Evolutionary conservation across 148 eudicot genomes (phyloP), one percentile per base, ranked within the genome.

Genomic region (Nyssa sinensis): DNA sequence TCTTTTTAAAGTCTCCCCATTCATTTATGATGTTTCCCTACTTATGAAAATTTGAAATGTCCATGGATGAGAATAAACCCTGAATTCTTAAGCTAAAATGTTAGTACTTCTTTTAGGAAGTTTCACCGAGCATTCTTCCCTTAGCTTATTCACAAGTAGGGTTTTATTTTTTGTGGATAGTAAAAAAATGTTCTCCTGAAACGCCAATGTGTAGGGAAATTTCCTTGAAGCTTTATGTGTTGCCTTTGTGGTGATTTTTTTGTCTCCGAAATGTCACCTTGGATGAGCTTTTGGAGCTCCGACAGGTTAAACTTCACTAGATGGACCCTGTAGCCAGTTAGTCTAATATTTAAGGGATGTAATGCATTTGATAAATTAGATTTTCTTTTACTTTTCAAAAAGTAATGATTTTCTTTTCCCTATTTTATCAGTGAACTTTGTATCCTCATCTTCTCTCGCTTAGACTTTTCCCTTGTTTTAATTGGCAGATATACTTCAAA

Each of bases 401-500:
- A 13, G 51, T 11, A 44, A 11, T 44, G 12, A 11, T 55, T 55
- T 0, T 49, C 21, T 49, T 55, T 37, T 24, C 24, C 21, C 34
- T 16, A 23, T 1, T 70, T 27, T 57, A 31, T 35, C 25, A 2
- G 32, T 21, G 73, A 19, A 12, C 21, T 59, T 7, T 1, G 55
- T 16, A 41, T 57, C 32, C 31, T 67, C 30, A 16, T 66, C 30
- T 57, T 67, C 62, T 61, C 41, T 78, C 35, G 62, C 49, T 74
- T 64, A 7, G 77, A 51, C 57, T 2, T 58, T 75, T 80, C 53
- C 57, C 2, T 51, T 74, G 73, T 32, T 44, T 78, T 74, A 16
- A 37, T 7, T 81, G 72, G 74, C 79, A 96, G 99, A 93, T 96
- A 66, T 96, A 96, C 79, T 96, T 96, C 75, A 96, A 93, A 63